These are phyloP conservation scores for Salvia miltiorrhiza DNA, from an alignment of 257 asterid species.

Conservation along the genomic window DNA sequence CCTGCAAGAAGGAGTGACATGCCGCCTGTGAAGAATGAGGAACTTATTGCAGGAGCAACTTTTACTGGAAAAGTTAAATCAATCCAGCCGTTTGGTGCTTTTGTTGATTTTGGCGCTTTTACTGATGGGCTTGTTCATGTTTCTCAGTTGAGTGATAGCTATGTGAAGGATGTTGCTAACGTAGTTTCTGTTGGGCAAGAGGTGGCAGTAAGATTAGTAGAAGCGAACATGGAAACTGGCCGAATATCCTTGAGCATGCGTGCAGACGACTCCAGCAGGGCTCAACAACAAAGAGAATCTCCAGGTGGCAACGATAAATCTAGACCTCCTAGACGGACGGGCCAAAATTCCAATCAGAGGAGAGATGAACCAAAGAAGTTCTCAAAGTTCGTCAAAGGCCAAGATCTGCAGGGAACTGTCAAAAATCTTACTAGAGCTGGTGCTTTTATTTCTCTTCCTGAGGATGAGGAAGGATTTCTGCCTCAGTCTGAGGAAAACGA, in stretches of 20 bases:
- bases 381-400: constrained; percentile 75
- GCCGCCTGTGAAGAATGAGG: constrained; percentile 85
- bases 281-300: constrained; percentile 48
- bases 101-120: constrained; percentile 95
- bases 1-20: constrained; percentile 77
- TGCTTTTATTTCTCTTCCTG: constrained; percentile 87
- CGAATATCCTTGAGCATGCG: constrained; percentile 95
- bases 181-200: constrained; percentile 91
- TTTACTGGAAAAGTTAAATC: constrained; percentile 88
- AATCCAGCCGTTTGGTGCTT: constrained; percentile 96
- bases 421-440: constrained; percentile 77
- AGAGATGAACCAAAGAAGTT: constrained; percentile 49
- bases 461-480: constrained; percentile 96
- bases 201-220: constrained; percentile 80
- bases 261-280: constrained; percentile 40
- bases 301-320: constrained; percentile 45
- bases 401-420: constrained; percentile 83
- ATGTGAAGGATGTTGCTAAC: constrained; percentile 78
- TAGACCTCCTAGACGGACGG: constrained; percentile 57
- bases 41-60: constrained; percentile 76
- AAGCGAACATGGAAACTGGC: constrained; percentile 68
- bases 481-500: constrained; percentile 73
- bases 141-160: constrained; percentile 76
- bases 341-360: constrained; percentile 49
- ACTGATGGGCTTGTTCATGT: constrained; percentile 97